Evolutionary conservation across 768 basidiomycete species (phyloP), one percentile per base, ranked within the genome.

Genomic region (Dacryopinax spathularia): DNA sequence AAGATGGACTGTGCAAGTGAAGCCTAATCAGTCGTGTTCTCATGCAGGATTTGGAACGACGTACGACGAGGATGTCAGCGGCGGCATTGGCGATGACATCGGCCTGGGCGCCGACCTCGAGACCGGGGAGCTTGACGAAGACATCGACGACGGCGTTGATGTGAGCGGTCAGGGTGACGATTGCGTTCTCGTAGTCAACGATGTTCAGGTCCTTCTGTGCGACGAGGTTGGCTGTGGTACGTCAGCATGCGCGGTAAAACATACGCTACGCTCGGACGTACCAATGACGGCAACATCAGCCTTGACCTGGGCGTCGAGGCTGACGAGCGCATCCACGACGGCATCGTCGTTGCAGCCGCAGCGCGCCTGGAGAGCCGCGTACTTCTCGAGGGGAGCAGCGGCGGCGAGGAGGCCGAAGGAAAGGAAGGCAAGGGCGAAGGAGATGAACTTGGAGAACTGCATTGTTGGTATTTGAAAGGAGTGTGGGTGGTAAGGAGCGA

Each of bases 391-490:
- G 10, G 48, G 48, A 13, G 25, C 25, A 15, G 48, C 48, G 5
- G 31, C 6, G 5, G 48, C 48, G 48, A 56, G 20, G 25, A 56
- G 7, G 25, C 48, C 48, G 48, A 56, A 31, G 25, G 48, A 56
- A 7, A 56, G 48, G 48, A 56, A 56, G 25, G 25, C 10, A 56
- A 56, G 48, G 5, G 48, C 10, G 20, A 56, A 56, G 29, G 48
- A 56, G 48, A 56, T 29, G 48, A 56, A 20, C 48, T 56, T 56
- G 48, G 48, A 5, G 48, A 56, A 56, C 48, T 56, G 48, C 48
- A 56, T 56, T 56, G 22, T 56, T 44, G 43, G n/a, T n/a, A n/a
- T n/a, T n/a, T n/a, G n/a, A n/a, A n/a, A n/a, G n/a, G n/a, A n/a
- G n/a, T n/a, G n/a, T n/a, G n/a, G n/a, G n/a, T n/a, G n/a, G n/a